A percentile compares a stretch with the other conserved stretches of the same genome.
Evolutionary conservation across 208 protist species (phyloP).

Genomic region (Acanthamoeba triangularis): DNA sequence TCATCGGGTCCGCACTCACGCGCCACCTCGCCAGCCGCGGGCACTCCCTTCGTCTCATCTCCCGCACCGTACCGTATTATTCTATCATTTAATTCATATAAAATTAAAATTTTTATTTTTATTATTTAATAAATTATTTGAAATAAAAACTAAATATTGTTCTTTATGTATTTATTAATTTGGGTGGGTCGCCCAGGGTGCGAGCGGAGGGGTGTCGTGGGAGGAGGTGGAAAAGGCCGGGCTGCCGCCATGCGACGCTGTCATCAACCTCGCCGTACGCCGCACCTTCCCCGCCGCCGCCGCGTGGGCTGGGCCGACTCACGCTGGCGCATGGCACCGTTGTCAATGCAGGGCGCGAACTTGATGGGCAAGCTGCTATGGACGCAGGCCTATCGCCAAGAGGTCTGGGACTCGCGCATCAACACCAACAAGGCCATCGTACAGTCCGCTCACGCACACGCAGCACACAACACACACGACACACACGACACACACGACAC

Average conservation of each 20-base stretch:
- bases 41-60: neutral
- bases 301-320: too few relatives aligned
- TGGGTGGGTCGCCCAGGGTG: neutral
- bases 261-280: conserved; percentile 63
- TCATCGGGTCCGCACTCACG: conserved; percentile 48
- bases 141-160: conserved; percentile 5
- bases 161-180: neutral
- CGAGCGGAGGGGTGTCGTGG: neutral
- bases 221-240: neutral
- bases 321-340: too few relatives aligned
- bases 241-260: conserved; percentile 60
- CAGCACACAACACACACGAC: neutral
- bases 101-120: neutral
- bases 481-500: neutral
- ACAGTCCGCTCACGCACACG: neutral
- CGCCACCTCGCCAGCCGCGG: neutral
- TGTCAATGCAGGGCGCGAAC: conserved; percentile 54
- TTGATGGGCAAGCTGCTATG: conserved; percentile 59
- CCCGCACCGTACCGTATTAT: neutral
- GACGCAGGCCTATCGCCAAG: conserved; percentile 47
- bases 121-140: neutral
- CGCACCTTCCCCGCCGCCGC: neutral
- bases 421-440: conserved; percentile 67
- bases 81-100: conserved; percentile 1
- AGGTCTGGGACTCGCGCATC: conserved; percentile 61